Percentiles rank a stretch among this genome's conserved stretches.
Conservation (phyloP, 2,329 filamentous ascomycete species). For the Talaromyces sp. region DNA sequence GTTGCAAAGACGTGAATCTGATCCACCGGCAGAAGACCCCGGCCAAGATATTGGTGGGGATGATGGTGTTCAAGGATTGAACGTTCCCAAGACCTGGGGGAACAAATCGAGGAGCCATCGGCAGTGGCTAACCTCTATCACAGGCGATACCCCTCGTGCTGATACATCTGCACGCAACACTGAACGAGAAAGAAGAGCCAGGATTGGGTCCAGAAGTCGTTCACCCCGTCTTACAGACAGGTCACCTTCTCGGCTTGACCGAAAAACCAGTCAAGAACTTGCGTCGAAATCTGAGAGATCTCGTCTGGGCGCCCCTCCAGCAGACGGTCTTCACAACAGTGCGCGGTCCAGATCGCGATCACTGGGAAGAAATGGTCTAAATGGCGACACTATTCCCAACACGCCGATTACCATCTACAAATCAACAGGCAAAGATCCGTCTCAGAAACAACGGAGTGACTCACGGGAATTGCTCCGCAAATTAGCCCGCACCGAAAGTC, state of each 20-base stretch:
- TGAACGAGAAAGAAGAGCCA: conserved; percentile 15
- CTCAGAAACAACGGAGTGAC: conserved; percentile 32
- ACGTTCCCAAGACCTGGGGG: conserved; percentile 39
- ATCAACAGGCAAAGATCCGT: conserved; percentile 28
- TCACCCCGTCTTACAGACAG: conserved; percentile 7
- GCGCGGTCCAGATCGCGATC: conserved; percentile 12
- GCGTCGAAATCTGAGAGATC: not conserved
- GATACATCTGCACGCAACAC: conserved; percentile 15
- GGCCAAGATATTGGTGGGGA: conserved; percentile 17
- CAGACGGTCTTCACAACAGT: conserved; percentile 19
- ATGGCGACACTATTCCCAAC: conserved; percentile 34
- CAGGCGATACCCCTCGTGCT: conserved; percentile 22
- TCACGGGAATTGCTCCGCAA: conserved; percentile 44
- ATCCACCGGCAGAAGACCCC: conserved; percentile 20
- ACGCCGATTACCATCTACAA: conserved; percentile 39
- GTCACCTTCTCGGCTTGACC: conserved; percentile 3
- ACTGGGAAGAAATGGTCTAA: conserved; percentile 3
- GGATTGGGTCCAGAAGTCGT: conserved; percentile 14
- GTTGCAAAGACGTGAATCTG: conserved; percentile 36
- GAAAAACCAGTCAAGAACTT: not conserved
- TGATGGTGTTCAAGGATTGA: conserved; percentile 30
- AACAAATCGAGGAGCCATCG: conserved; percentile 30
- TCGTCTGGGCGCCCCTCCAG: conserved; percentile 15
- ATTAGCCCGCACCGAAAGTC: conserved; percentile 39
- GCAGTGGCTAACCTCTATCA: conserved; percentile 36